Evolutionary conservation across 306 rosid genomes (phyloP).

Genomic region (Prunus persica): DNA sequence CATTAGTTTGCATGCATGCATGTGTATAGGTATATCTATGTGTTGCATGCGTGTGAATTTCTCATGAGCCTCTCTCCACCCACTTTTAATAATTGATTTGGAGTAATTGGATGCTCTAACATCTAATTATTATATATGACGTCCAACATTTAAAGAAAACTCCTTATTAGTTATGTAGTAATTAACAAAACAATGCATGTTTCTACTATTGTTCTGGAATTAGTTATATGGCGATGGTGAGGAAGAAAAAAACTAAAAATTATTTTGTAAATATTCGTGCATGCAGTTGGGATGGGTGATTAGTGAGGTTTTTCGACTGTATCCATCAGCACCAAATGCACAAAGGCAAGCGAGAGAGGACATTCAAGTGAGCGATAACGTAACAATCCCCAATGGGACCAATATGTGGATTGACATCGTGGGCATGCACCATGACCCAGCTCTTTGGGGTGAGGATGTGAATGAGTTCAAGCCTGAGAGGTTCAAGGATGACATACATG

Average conservation of each 20-base stretch:
- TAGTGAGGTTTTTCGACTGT: conserved; percentile 71
- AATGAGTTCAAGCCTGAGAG: conserved; percentile 72
- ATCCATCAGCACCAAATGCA: conserved; percentile 78
- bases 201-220: too few species aligned
- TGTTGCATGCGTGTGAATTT: not conserved
- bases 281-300: conserved; percentile 89
- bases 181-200: too few species aligned
- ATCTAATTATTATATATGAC: too few species aligned
- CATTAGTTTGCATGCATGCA: not conserved
- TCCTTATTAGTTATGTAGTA: too few species aligned
- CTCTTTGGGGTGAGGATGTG: conserved; percentile 66
- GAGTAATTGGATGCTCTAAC: too few species aligned
- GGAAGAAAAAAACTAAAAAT: too few species aligned
- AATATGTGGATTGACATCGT: conserved; percentile 85
- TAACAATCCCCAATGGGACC: conserved; percentile 62
- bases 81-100: too few species aligned
- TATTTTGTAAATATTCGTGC: too few species aligned
- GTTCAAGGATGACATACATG: conserved; percentile 51
- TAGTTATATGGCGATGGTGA: too few species aligned
- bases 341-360: conserved; percentile 74
- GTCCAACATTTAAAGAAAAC: too few species aligned
- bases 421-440: conserved; percentile 66
- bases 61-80: too few species aligned
- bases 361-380: conserved; percentile 44
- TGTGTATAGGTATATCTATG: not conserved